Percentiles rank a stretch among this genome's conserved stretches.
phyloP scores from a whole-genome alignment of 2,329 filamentous ascomycete genomes.

The Lizonia empirigonia region DNA sequence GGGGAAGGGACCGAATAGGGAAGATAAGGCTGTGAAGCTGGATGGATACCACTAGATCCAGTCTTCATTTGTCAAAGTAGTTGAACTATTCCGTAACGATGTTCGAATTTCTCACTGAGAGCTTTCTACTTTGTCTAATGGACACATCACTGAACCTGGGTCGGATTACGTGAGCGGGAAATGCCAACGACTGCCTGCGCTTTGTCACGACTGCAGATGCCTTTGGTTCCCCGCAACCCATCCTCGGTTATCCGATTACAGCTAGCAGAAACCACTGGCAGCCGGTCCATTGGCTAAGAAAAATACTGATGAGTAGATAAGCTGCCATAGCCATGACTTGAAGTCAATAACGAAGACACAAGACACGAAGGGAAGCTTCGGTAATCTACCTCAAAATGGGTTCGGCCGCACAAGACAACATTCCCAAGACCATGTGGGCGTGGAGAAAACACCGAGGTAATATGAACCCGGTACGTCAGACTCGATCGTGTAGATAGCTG shows the following conservation, averaged over 20 bases:
- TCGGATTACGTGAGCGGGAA: too few relatives aligned
- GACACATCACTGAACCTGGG: too few relatives aligned
- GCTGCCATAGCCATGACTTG: neutral
- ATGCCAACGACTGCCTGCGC: too few relatives aligned
- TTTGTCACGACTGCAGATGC: neutral
- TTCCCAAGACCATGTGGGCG: constrained; percentile 25
- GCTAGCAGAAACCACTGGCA: neutral
- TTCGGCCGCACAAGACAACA: neutral
- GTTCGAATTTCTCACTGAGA: too few relatives aligned
- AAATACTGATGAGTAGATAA: too few relatives aligned
- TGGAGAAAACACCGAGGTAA: constrained; percentile 31
- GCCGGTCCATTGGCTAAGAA: neutral
- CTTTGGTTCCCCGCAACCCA: neutral
- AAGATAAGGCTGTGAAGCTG: constrained; percentile 3
- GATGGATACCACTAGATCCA: constrained; percentile 8
- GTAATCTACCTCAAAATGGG: neutral
- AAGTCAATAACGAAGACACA: too few relatives aligned
- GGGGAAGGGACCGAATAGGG: constrained; percentile 21
- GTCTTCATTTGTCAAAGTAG: too few relatives aligned
- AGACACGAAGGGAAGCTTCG: too few relatives aligned
- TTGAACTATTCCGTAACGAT: too few relatives aligned
- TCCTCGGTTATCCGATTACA: neutral
- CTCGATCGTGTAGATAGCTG: too few relatives aligned
- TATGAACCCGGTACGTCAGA: constrained; percentile 23
- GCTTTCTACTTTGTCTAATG: too few relatives aligned